Percentiles rank a stretch among this genome's conserved stretches.
These are phyloP conservation scores for Hyaloscypha finlandica DNA, from an alignment of 495 filamentous ascomycete species.

Conservation along the genomic window DNA sequence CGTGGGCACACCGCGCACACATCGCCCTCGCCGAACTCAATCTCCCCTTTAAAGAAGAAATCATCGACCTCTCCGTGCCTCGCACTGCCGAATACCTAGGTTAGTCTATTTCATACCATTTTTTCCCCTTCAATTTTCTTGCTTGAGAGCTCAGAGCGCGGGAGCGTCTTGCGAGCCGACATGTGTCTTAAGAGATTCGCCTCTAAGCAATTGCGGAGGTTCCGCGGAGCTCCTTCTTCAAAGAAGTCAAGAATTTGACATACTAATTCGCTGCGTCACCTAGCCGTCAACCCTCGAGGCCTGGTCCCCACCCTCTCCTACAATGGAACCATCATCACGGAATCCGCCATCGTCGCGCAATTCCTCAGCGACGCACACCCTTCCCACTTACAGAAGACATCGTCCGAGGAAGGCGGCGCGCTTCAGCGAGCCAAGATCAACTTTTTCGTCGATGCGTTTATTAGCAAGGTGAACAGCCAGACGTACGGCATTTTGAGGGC, in stretches of 20 bases:
- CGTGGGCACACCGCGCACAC: constrained; percentile 82
- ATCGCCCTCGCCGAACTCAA: constrained; percentile 74
- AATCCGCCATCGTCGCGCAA: constrained; percentile 68
- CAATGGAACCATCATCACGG: constrained; percentile 71
- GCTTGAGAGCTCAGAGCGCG: too few relatives aligned
- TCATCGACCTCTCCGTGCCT: constrained; percentile 71
- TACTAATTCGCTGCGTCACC: too few relatives aligned
- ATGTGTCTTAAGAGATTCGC: too few relatives aligned
- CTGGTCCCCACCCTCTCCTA: constrained; percentile 75
- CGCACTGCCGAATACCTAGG: constrained; percentile 74
- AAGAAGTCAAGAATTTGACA: too few relatives aligned
- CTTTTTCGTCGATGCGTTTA: constrained; percentile 79
- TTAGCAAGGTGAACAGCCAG: constrained; percentile 57
- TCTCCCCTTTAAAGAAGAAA: constrained; percentile 75
- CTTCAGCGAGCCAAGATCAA: constrained; percentile 64
- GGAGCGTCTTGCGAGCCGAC: too few relatives aligned
- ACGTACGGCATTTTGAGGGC: constrained; percentile 46
- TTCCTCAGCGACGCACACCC: constrained; percentile 65
- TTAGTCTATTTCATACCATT: too few relatives aligned
- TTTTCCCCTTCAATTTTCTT: too few relatives aligned
- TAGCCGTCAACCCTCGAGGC: constrained; percentile 83
- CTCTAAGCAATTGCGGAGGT: too few relatives aligned
- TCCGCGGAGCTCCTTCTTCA: too few relatives aligned
- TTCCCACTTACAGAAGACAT: constrained; percentile 51
- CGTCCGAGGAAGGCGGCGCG: constrained; percentile 43